Evolutionary conservation across 2,329 filamentous ascomycete species (phyloP), one percentile per base, ranked within the genome.

Genomic region (Elsinoe fawcettii): DNA sequence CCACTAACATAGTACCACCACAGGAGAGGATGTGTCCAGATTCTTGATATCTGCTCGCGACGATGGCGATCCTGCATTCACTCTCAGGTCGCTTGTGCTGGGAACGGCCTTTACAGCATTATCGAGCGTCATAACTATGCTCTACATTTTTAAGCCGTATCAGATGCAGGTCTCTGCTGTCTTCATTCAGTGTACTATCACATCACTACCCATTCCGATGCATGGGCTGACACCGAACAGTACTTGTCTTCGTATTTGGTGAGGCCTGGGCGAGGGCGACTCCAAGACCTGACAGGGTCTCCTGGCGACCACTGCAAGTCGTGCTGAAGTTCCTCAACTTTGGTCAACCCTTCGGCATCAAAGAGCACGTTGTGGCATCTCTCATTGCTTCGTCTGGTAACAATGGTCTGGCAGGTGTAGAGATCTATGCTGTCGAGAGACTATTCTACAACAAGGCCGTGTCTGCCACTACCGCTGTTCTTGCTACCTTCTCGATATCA

Each of bases 161-260:
- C 22, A 36, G 6, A 39, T 60, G 34, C 56, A 56, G 18, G 56
- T 60, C 2, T 56, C 56, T 27, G 55, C 55, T 8, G 56, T 56
- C 12, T 60, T 60, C 36, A 58, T 60, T 22, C 55, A 57, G 8
- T 41, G 11, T 36, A 7, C 23, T 8, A 25, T 7, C 23, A 12
- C 5, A 27, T 12, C 20, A 22, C 23, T 12, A 6, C 2, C 9
- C 12, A 37, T 6, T 25, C 18, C 37, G 36, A 25, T 5, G 32
- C 9, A 1, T 11, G 2, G 2, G 3, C 32, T 54, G 20, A 54
- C 16, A 23, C 6, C 14, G 5, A 9, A 7, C 9, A 54, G 51
- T 54, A 14, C 51, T 82, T 46, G 76, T 77, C 11, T 81, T 81
- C 66, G 81, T 82, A 51, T 51, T 76, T 1, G 80, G 80, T 7